A percentile compares a stretch with the other conserved stretches of the same genome.
These are phyloP conservation scores for Farysia itapuensis DNA, from an alignment of 1,284 basidiomycete genomes.

Conservation along the genomic window DNA sequence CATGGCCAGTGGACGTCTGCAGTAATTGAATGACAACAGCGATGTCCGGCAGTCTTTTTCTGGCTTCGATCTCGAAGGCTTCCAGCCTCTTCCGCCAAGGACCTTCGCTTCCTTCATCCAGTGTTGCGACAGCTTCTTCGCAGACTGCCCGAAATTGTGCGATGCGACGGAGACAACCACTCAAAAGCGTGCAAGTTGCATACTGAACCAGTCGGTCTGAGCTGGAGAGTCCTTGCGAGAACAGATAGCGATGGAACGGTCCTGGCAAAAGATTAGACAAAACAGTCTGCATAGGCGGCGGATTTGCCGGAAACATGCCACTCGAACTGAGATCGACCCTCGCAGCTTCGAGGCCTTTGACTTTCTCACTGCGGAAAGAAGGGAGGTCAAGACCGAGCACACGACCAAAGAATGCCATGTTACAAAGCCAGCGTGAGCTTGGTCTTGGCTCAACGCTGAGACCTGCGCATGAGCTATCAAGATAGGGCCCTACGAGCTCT, in stretches of 20 bases:
- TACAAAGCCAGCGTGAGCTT: conserved; percentile 84
- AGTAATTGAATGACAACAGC: conserved; percentile 58
- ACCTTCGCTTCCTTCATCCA: conserved; percentile 66
- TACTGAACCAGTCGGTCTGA: conserved; percentile 75
- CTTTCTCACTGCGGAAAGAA: conserved; percentile 60
- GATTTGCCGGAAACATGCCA: conserved; percentile 66
- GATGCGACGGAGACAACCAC: conserved; percentile 38
- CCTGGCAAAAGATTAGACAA: conserved; percentile 60
- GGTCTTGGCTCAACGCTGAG: conserved; percentile 82
- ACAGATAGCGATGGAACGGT: conserved; percentile 61
- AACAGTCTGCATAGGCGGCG: conserved; percentile 71
- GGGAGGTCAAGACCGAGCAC: conserved; percentile 78
- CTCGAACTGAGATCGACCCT: conserved; percentile 49
- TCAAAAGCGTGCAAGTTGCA: conserved; percentile 72
- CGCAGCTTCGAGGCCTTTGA: conserved; percentile 34
- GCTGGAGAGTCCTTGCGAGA: conserved; percentile 70
- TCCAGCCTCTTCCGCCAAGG: conserved; percentile 23
- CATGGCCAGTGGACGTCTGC: conserved; percentile 43
- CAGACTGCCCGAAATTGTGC: conserved; percentile 19
- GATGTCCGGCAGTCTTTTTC: conserved; percentile 52
- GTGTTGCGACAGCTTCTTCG: conserved; percentile 64
- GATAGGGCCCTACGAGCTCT: conserved; percentile 76
- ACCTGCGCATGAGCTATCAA: conserved; percentile 62
- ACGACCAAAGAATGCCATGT: conserved; percentile 76
- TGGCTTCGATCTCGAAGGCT: conserved; percentile 34